Conservation (phyloP, 352 stramenopile species). For the Pythium brassicae region DNA sequence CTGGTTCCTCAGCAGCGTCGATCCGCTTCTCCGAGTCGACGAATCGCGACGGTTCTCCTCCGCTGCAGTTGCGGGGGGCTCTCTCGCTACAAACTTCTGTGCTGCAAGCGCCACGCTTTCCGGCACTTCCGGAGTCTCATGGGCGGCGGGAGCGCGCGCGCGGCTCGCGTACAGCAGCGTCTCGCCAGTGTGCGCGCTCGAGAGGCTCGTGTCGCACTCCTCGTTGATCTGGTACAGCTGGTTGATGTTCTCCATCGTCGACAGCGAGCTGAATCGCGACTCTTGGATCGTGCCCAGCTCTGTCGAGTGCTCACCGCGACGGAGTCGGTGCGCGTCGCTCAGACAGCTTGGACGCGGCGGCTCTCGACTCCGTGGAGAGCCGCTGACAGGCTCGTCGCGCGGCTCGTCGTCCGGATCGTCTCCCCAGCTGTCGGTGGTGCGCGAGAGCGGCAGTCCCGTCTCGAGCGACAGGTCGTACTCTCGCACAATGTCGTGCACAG, state of each 20-base stretch:
- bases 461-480: slow-evolving; percentile 47
- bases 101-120: background rate
- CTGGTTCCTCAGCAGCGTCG: background rate
- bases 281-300: slow-evolving; percentile 10
- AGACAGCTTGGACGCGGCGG: background rate
- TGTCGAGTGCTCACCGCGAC: slow-evolving; percentile 1
- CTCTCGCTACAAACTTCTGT: background rate
- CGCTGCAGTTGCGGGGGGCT: background rate
- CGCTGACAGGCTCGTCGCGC: slow-evolving; percentile 4
- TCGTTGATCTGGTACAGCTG: slow-evolving; percentile 13
- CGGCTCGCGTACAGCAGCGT: slow-evolving; percentile 8
- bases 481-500: slow-evolving; percentile 35
- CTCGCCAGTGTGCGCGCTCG: slow-evolving; percentile 13
- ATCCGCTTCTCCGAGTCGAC: background rate
- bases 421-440: slow-evolving; percentile 59
- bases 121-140: background rate
- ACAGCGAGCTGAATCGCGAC: slow-evolving; percentile 9
- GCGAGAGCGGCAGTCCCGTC: slow-evolving; percentile 45
- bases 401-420: slow-evolving; percentile 23
- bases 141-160: background rate
- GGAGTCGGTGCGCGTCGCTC: background rate
- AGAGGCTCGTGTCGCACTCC: slow-evolving; percentile 12
- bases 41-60: background rate
- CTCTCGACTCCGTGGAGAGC: slow-evolving; percentile 1
- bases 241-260: slow-evolving; percentile 4